Base-by-base conservation (phyloP, 202 grass and related monocot genomes). In the Panicum virgatum region DNA sequence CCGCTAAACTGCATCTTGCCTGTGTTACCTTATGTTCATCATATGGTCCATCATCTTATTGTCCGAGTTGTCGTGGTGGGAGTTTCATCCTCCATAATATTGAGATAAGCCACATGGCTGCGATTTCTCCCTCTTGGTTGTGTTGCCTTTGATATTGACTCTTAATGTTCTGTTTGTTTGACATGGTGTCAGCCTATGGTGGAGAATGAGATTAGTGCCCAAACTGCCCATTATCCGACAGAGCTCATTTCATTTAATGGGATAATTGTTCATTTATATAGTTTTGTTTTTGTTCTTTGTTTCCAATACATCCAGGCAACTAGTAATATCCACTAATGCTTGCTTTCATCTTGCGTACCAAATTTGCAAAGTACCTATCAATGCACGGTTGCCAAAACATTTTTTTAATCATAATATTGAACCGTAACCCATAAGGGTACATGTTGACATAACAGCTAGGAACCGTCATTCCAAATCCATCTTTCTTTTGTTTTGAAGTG, bases 21-120 rank as follows among this genome's bases (percentile, higher is more conserved):
- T 43, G 30, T 60, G 11, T 62, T 72, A 72, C 20, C 40, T 72
- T 82, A 1, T 63, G 62, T 51, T n/a, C 27, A 1, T 51, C 8
- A 2, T 19, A 81, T 63, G 16, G 9, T 27, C 44, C 46, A 74
- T 5, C 25, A 43, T 25, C 47, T 65, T 62, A 34, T 66, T 64
- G 27, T 48, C 8, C 0, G 3, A 73, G 48, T 54, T 72, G 15
- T 16, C 30, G 19, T 54, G 16, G 25, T 44, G 5, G 7, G 34
- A 45, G 36, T 73, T 79, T 20, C 67, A 23, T 47, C 53, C 30
- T 85, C 38, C 20, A 67, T 80, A 63, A 68, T 69, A 6, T 56
- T 26, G 36, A 57, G 36, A 80, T 66, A 25, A 22, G 15, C 1
- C 63, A 25, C 16, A 50, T 8, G 23, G 37, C 1, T 66, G 0